Evolutionary conservation across 768 basidiomycete species (phyloP), one percentile per base, ranked within the genome.

Genomic region (Tubosaeta brunneosetosa): DNA sequence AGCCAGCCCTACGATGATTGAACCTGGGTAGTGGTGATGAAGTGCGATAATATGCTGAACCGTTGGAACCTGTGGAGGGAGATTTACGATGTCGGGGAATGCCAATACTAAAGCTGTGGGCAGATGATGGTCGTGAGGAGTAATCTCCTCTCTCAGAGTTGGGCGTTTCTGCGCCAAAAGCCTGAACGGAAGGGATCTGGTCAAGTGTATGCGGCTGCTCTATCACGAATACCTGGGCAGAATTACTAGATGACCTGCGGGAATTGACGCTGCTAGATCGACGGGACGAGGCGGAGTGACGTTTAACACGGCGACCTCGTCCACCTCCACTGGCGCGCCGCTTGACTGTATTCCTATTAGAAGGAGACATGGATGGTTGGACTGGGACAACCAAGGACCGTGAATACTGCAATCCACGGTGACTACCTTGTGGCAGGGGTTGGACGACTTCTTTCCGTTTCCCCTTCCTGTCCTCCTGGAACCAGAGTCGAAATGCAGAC

Each of bases 201-300:
- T 72, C 73, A 22, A 67, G 64, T 48, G 63, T 77, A 37, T 70
- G 70, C 4, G 82, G 79, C 9, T 82, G 83, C 51, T 85, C 87
- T 34, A 88, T 62, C n/a, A 78, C 58, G 9, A 70, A 64, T 26
- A 72, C 53, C 43, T 77, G 76, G 47, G 72, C 66, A 1, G 82
- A 83, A 19, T 77, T 74, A 11, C 76, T 68, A 9, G 83, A 84
- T 1, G 83, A 85, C 37, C 92, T 75, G 33, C 87, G 76, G 6
- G 94, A 97, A 64, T 93, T 94, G 57, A 94, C 88, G 52, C 91
- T 93, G 65, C 91, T 94, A 13, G 92, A 94, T 26, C 94, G 83
- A 44, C 88, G 81, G 22, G 93, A 94, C 0, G 88, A 89, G 40
- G 84, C 71, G 0, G 88, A 87, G 0, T 83, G 83, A 14, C 90